Base-by-base conservation (phyloP, 2,329 filamentous ascomycete species). In the Cadophora luteo-olivacea region DNA sequence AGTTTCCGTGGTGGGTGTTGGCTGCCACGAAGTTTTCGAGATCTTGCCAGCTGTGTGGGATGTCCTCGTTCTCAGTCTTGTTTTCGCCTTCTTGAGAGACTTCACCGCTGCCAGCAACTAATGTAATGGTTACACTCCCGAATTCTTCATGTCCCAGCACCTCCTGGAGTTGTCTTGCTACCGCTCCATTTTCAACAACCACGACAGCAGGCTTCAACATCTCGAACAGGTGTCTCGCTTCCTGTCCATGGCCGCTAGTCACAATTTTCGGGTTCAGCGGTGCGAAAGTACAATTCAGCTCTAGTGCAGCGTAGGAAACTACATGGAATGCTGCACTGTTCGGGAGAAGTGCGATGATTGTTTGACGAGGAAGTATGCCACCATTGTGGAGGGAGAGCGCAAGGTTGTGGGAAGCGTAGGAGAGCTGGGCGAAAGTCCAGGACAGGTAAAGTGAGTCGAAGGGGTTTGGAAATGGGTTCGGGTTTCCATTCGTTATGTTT, bases 311-410 rank as follows among this genome's bases (percentile, higher is more conserved):
- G 19, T 52, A 29, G 12, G 60, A 24, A 9, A 66, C 4, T 4
- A 70, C 36, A 14, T 70, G 68, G 41, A 51, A 66, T 58, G 66
- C 68, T n/a, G 61, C 62, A 24, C 68, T 48, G 24, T 70, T 70
- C 14, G 51, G 48, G 24, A 68, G 29, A 32, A 66, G 61, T 2
- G 65, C 38, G 9, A 62, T n/a, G 16, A 70, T 66, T 7, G 19
- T 61, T 36, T 60, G 45, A 4, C 58, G 57, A 8, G 65, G 66
- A 33, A 55, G 38, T 41, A 70, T 48, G 7, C 68, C 65, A 8
- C 33, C 19, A 32, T 58, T 11, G 36, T 45, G 38, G 29, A 68
- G 66, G 33, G 65, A 64, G 54, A 36, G 16, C 4, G 68, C 65
- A 19, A 68, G 60, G 22, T 41, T 14, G 36, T 66, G 68, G 32